Base-by-base conservation (phyloP, 1,284 basidiomycete genomes). In the Ustilago loliicola region DNA sequence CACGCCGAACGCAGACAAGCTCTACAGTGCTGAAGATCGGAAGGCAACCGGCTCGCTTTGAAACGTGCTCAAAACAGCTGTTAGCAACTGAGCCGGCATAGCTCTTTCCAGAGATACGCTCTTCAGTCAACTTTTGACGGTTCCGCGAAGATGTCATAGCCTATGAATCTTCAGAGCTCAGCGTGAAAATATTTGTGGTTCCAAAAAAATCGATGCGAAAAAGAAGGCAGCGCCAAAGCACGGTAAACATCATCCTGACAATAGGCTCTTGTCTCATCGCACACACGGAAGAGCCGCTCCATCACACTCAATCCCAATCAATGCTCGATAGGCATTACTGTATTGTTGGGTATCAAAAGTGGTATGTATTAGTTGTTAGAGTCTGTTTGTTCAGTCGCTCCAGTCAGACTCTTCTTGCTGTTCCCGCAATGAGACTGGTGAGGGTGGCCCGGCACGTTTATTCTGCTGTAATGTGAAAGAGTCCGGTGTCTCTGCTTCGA, bases 391-490 rank as follows among this genome's bases (percentile, higher is more conserved):
- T 65, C 61, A 62, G 15, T 71, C 65, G 32, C 73, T 71, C 73
- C 73, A 76, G 29, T 76, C 68, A 9, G 73, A 76, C 32, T 71
- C 73, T 9, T 71, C 65, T n/a, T 51, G 23, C 52, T 76, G 68
- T 19, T 67, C 56, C 8, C 30, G 27, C 4, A 75, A 60, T 23
- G 72, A 48, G 30, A 69, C 38, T 6, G 25, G 15, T 1, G 45
- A 30, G 4, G 13, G 25, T 3, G 42, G 32, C 40, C 42, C 5
- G 6, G 19, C 8, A 30, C 59, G 54, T 55, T 50, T 48, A 19
- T 25, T 60, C 17, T 51, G 6, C 13, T 32, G 29, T 48, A 36
- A 23, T 27, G 42, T 17, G 42, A 1, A 17, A 45, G 11, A n/a
- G n/a, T 21, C 42, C 29, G 11, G 32, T n/a, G 52, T 42, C 36